phyloP scores from a whole-genome alignment of 345 rosid genomes.

The Boechera divaricarpa region DNA sequence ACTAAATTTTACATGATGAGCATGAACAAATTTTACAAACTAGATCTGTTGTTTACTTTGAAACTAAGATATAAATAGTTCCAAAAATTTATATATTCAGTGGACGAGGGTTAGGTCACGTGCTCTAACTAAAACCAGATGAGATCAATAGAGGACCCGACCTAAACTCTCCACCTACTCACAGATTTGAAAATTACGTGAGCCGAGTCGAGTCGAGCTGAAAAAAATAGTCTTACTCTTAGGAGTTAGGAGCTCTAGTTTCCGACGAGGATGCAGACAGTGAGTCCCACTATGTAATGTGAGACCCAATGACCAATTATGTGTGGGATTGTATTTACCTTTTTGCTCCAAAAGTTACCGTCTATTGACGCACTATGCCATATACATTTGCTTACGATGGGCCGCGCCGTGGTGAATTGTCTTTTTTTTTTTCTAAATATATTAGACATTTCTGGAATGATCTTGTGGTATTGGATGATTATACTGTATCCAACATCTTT shows the following conservation, averaged over 20 bases:
- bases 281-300: conserved; percentile 26
- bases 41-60: neutral
- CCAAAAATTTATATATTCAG: neutral
- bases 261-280: conserved; percentile 26
- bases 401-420: conserved; percentile 22
- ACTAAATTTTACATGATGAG: neutral
- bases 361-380: conserved; percentile 27
- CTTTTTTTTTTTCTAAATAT: no score
- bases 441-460: no score
- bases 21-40: neutral
- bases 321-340: conserved; percentile 1
- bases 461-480: no score
- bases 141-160: conserved; percentile 32
- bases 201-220: conserved; percentile 2
- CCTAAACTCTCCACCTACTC: conserved; percentile 30
- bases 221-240: neutral
- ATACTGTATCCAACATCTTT: no score
- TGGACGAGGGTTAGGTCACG: conserved; percentile 43
- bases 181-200: neutral
- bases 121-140: conserved; percentile 34
- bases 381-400: neutral
- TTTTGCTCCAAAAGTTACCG: conserved; percentile 1
- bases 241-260: conserved; percentile 19
- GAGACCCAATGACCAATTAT: conserved; percentile 27
- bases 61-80: neutral